Conservation (phyloP, 805 yeast genomes). For the Lipomyces orientalis region DNA sequence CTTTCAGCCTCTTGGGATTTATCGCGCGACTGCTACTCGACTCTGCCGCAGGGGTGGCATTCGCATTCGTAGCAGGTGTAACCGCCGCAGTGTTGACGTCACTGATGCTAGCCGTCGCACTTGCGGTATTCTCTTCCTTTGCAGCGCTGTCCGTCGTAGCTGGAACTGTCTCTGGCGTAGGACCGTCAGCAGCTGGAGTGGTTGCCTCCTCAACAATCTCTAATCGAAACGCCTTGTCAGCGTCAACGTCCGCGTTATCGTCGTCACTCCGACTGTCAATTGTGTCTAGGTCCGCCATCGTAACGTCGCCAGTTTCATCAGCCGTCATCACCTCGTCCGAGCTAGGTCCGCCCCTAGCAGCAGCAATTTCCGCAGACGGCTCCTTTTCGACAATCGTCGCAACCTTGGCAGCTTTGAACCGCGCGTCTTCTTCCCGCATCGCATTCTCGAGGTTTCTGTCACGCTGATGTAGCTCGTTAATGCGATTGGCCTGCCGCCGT, state of each 20-base stretch:
- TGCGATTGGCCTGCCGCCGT: conserved; percentile 51
- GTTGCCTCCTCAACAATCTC: conserved; percentile 50
- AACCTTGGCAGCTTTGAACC: conserved; percentile 48
- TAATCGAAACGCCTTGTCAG: conserved; percentile 89
- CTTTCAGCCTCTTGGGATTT: conserved; percentile 2
- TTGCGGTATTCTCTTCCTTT: neutral
- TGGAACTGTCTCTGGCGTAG: neutral
- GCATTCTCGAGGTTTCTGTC: conserved; percentile 65
- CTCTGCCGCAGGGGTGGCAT: neutral
- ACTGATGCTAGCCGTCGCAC: neutral
- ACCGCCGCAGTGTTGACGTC: neutral
- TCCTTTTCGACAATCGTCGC: neutral
- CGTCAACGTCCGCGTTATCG: conserved; percentile 68
- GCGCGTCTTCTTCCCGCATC: conserved; percentile 64
- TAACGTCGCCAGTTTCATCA: conserved; percentile 25
- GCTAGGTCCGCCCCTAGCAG: conserved; percentile 12
- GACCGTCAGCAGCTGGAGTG: neutral
- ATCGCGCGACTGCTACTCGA: neutral
- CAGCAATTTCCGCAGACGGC: neutral
- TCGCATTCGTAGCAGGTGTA: neutral
- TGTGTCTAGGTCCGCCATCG: conserved; percentile 34
- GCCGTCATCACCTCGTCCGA: conserved; percentile 25
- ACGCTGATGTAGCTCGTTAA: conserved; percentile 60
- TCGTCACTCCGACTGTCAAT: conserved; percentile 30
- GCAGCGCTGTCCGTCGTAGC: conserved; percentile 2